Base-by-base conservation (phyloP, 345 rosid genomes). In the Euphorbia tirucalli region DNA sequence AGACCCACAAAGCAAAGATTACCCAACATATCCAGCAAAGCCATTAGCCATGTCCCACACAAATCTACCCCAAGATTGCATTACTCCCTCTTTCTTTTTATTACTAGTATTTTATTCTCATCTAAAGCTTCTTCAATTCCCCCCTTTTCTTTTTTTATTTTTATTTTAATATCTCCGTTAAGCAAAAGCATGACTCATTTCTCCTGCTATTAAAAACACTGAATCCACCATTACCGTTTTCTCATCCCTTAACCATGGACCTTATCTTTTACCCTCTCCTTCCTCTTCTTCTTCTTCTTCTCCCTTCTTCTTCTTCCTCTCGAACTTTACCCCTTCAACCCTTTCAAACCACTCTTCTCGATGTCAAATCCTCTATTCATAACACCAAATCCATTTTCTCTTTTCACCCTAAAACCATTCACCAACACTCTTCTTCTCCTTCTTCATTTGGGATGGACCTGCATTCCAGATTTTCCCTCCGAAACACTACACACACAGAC, bases 401-500 rank as follows among this genome's bases (percentile, higher is more conserved):
- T 10, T 35, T 19, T 7, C 18, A 32, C 28, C 62, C 79, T 31
- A 54, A 75, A 52, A 67, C 48, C 25, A 41, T 59, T 27, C 28
- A 18, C 30, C 44, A 35, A 15, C 49, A 63, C 57, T 2, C 6
- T 32, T 49, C 44, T 27, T 9, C 27, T 15, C 1, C 61, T 1
- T 2, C 25, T 14, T 57, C 66, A 1, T n/a, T 86, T 21, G 75
- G 76, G 30, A 69, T 93, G 48, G 81, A 84, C 66, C 83, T 93
- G 50, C 90, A 74, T 71, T 24, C 98, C 0, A 82, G 96, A 71
- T 68, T 72, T 67, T 82, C 88, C 0, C 44, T 90, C 31, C 78
- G 57, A 6, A 77, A 73, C 68, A n/a, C 74, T 43, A 54, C 73
- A 28, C 88, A 85, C 21, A 2, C 10, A 35, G 92, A 89, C 85